Conservation (phyloP, 768 basidiomycete genomes). For the Mycena vulgaris region DNA sequence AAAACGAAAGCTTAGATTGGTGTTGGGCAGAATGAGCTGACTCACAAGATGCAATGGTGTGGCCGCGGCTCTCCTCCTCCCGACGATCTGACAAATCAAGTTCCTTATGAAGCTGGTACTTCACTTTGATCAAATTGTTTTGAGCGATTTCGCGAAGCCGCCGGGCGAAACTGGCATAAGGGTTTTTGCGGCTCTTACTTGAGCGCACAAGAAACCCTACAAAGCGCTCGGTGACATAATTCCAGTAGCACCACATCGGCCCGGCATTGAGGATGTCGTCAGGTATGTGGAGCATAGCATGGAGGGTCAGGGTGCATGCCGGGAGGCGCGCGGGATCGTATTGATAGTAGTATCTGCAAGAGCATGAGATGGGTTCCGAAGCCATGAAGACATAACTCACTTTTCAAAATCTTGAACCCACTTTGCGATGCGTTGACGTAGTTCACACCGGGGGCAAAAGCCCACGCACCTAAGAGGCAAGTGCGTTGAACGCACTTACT, state of each 20-base stretch:
- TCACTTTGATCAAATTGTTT: slow-evolving; percentile 6
- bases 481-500: too few relatives aligned
- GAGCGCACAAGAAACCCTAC: slow-evolving; percentile 8
- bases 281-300: slow-evolving; percentile 9
- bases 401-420: slow-evolving; percentile 15
- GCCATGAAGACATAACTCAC: background rate
- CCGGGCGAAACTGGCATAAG: slow-evolving; percentile 6
- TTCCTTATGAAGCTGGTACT: background rate
- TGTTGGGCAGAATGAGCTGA: background rate
- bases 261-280: slow-evolving; percentile 16
- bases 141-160: slow-evolving; percentile 20
- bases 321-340: background rate
- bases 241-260: slow-evolving; percentile 26
- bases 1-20: background rate
- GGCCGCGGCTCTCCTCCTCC: background rate
- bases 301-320: background rate
- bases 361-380: background rate
- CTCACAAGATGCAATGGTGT: background rate
- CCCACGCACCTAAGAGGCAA: too few relatives aligned
- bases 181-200: slow-evolving; percentile 18
- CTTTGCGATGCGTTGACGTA: background rate
- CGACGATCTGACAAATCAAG: slow-evolving; percentile 7
- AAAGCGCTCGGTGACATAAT: slow-evolving; percentile 15
- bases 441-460: too few relatives aligned
- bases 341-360: slow-evolving; percentile 7